Percentiles rank a stretch among this genome's conserved stretches.
These are phyloP conservation scores for Globisporangium abappressorium DNA, from an alignment of 352 stramenopile genomes.

Conservation along the genomic window DNA sequence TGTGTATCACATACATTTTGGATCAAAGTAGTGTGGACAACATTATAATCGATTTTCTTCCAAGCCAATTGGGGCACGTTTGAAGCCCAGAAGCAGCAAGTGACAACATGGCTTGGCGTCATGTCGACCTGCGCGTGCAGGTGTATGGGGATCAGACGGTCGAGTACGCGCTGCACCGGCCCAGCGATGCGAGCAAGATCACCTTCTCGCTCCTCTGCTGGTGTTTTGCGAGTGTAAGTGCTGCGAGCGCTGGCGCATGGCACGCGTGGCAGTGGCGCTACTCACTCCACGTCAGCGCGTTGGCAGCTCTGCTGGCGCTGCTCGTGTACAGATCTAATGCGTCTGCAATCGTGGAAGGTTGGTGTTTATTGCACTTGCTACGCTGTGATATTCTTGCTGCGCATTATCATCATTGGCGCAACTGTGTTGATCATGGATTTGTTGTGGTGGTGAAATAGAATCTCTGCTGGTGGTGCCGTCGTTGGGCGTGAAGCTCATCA, in stretches of 20 bases:
- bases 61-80: no score
- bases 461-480: slow-evolving; percentile 71
- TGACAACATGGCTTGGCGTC: slow-evolving; percentile 6
- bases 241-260: slow-evolving; percentile 15
- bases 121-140: slow-evolving; percentile 51
- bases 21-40: slow-evolving; percentile 2
- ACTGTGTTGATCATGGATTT: background rate
- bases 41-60: background rate
- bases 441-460: slow-evolving; percentile 31
- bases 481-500: slow-evolving; percentile 70
- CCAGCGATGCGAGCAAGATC: background rate
- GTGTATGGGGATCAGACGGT: slow-evolving; percentile 46
- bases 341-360: slow-evolving; percentile 13
- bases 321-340: slow-evolving; percentile 3
- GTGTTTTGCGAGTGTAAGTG: background rate
- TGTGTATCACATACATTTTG: background rate
- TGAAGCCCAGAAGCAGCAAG: background rate
- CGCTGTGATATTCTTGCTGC: background rate
- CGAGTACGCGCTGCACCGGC: slow-evolving; percentile 45
- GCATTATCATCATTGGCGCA: background rate
- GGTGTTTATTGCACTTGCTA: background rate
- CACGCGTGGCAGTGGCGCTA: slow-evolving; percentile 15
- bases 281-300: background rate
- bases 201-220: background rate
- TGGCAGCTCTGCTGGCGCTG: slow-evolving; percentile 3